Conservation (phyloP, 192 early-diverging fungal genomes). For the Jimgerdemannia lactiflua region DNA sequence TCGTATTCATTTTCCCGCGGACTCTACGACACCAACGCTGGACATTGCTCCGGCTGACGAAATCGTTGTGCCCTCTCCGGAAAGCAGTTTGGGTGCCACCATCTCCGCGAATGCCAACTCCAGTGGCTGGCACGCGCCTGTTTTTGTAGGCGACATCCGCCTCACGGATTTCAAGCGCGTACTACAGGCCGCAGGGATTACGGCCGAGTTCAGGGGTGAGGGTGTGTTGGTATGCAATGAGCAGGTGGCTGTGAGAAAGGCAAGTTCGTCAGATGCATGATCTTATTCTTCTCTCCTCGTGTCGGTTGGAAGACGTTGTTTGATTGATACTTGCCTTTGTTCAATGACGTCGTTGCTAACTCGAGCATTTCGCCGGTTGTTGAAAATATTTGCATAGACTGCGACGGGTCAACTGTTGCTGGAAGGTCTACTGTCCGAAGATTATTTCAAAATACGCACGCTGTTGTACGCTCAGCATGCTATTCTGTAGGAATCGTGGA, state of each 20-base stretch:
- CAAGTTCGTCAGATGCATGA: conserved; percentile 18
- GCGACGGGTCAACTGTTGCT: conserved; percentile 46
- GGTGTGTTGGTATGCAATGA: conserved; percentile 86
- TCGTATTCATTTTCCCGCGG: conserved; percentile 60
- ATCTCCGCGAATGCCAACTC: conserved; percentile 7
- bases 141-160: conserved; percentile 83
- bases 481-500: conserved; percentile 49
- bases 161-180: conserved; percentile 79
- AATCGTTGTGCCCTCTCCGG: not conserved
- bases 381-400: conserved; percentile 19
- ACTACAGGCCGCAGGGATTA: conserved; percentile 68
- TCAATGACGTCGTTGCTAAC: not conserved
- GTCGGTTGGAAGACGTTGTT: not conserved
- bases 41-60: conserved; percentile 56
- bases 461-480: conserved; percentile 74
- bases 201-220: conserved; percentile 78
- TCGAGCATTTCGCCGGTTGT: not conserved
- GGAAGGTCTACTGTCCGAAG: conserved; percentile 58
- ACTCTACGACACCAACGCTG: conserved; percentile 68
- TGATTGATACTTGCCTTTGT: not conserved
- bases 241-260: conserved; percentile 65
- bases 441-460: conserved; percentile 70
- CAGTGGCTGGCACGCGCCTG: conserved; percentile 50
- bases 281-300: conserved; percentile 11
- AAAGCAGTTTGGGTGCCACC: not conserved